These are phyloP conservation scores for Phytopythium cucurbitacearum DNA, from an alignment of 352 stramenopile genomes.

Conservation along the genomic window DNA sequence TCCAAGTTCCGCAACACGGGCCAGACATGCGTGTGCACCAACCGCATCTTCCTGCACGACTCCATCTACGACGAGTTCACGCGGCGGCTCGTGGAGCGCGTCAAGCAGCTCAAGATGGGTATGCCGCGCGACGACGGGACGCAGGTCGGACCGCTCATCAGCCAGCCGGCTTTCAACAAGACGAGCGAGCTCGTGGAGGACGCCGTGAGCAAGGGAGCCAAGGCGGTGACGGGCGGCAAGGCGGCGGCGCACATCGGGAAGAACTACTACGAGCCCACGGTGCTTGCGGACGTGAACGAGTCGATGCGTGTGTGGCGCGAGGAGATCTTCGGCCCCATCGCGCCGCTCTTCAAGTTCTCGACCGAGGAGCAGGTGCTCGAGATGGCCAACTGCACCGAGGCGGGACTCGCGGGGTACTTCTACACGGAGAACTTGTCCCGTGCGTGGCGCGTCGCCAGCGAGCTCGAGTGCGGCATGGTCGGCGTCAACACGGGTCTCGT, in stretches of 20 bases:
- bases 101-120: conserved; percentile 88
- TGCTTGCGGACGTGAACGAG: conserved; percentile 84
- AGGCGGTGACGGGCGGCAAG: conserved; percentile 78
- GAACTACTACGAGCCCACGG: conserved; percentile 94
- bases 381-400: conserved; percentile 91
- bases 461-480: conserved; percentile 93
- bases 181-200: conserved; percentile 84
- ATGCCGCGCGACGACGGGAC: conserved; percentile 64
- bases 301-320: conserved; percentile 88
- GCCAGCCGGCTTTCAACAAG: conserved; percentile 83
- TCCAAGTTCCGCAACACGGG: conserved; percentile 91
- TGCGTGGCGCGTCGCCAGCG: conserved; percentile 81
- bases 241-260: conserved; percentile 40
- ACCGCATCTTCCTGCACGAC: conserved; percentile 93
- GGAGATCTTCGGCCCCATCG: conserved; percentile 97
- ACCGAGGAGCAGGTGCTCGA: conserved; percentile 94
- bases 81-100: conserved; percentile 58
- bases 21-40: conserved; percentile 87
- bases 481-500: conserved; percentile 92
- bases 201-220: conserved; percentile 90
- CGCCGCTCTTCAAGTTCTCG: conserved; percentile 91
- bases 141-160: conserved; percentile 95
- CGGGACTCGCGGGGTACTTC: conserved; percentile 94
- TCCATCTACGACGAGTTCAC: conserved; percentile 93
- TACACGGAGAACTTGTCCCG: conserved; percentile 90